Base-by-base conservation (phyloP, 192 early-diverging fungal genomes). In the Linnemannia elongata region DNA sequence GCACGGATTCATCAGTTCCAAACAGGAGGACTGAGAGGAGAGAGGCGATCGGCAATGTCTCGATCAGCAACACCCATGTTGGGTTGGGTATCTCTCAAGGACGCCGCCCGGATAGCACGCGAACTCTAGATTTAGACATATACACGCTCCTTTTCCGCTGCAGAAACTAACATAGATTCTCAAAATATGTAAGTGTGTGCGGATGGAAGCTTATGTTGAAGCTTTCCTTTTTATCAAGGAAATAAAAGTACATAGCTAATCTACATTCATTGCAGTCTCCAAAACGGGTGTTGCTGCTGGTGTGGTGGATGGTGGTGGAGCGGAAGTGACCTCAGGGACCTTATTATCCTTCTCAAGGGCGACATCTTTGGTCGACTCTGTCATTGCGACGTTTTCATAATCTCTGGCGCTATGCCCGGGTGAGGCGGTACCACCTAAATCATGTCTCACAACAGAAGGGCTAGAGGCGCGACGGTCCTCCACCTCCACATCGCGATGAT, bases 11-110 rank as follows among this genome's bases (percentile, higher is more conserved):
- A 68, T 6, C 9, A 68, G 6, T 75, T 55, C 44, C 39, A 79
- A 6, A 47, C 13, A 12, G 20, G 33, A 35, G 13, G 55, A 15
- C 44, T 12, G 13, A 60, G 39, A 66, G 6, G 20, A 60, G 76
- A 68, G 6, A 33, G 7, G 22, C 44, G 6, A 42, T 10, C n/a
- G 4, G 9, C 20, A 20, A 6, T 42, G 6, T 2, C 69, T 7
- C 22, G 24, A 33, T 10, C 39, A 69, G 30, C 20, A 41, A 35
- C 66, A 42, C 55, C 6, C 1, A 71, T 78, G 22, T 12, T 78
- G 2, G 76, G 82, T 17, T 83, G 82, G 82, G 74, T 33, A 38
- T 83, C 82, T 0, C 70, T 83, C 42, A 78, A 77, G 45, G 72
- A 68, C 15, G 82, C 82, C 5, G 82, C 82, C 10, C 63, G 69